Evolutionary conservation across 2,329 filamentous ascomycete species (phyloP).

Genomic region (Sclerotinia borealis): DNA sequence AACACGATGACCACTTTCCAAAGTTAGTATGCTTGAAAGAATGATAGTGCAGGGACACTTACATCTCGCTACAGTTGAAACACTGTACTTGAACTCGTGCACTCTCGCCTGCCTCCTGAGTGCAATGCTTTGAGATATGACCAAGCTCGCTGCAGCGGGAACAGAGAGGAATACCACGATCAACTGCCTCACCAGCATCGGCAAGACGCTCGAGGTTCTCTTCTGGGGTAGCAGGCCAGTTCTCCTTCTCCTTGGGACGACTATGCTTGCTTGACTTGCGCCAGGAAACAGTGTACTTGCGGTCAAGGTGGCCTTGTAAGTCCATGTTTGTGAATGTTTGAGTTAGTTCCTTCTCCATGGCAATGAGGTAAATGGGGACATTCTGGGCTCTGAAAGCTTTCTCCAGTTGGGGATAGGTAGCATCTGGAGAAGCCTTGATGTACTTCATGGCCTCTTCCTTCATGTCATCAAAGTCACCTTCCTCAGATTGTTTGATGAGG

Average conservation of each 20-base stretch:
- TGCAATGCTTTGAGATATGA: slow-evolving; percentile 55
- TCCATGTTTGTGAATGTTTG: slow-evolving; percentile 64
- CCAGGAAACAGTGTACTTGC: slow-evolving; percentile 58
- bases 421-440: slow-evolving; percentile 51
- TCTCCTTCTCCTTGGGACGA: slow-evolving; percentile 51
- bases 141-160: slow-evolving; percentile 37
- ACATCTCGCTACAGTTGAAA: slow-evolving; percentile 53
- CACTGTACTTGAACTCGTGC: slow-evolving; percentile 49
- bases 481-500: slow-evolving; percentile 45
- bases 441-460: slow-evolving; percentile 56
- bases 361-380: slow-evolving; percentile 56
- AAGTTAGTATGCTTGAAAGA: neutral
- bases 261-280: slow-evolving; percentile 52
- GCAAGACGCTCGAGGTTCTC: slow-evolving; percentile 60
- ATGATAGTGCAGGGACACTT: neutral
- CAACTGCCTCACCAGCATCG: slow-evolving; percentile 59
- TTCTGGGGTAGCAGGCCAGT: slow-evolving; percentile 52
- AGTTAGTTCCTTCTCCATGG: slow-evolving; percentile 50
- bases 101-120: slow-evolving; percentile 48
- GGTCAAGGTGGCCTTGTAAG: slow-evolving; percentile 60
- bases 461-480: slow-evolving; percentile 55
- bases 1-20: slow-evolving; percentile 52
- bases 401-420: slow-evolving; percentile 57
- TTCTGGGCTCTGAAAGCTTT: slow-evolving; percentile 47
- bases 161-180: slow-evolving; percentile 54